Evolutionary conservation across 768 basidiomycete genomes (phyloP).

Genomic region (Candolleomyces eurysporus): DNA sequence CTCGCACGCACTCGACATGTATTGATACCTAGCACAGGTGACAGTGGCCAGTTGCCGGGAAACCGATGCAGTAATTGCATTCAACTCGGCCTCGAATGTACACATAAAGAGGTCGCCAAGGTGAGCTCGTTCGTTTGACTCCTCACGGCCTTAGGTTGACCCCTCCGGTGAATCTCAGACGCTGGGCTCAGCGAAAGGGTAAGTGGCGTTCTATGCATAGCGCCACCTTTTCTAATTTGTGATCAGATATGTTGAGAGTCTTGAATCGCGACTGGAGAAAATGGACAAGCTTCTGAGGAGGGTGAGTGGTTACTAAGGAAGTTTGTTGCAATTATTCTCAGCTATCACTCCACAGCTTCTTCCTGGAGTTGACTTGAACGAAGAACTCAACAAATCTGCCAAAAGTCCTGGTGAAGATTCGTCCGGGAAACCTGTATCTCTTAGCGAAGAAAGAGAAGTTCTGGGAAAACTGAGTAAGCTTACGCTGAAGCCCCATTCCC

Average conservation of each 20-base stretch:
- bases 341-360: constrained; percentile 20
- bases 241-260: constrained; percentile 56
- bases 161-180: constrained; percentile 28
- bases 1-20: constrained; percentile 6
- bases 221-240: constrained; percentile 22
- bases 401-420: constrained; percentile 30
- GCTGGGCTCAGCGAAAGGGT: constrained; percentile 66
- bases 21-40: constrained; percentile 38
- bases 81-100: constrained; percentile 58
- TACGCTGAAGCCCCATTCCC: constrained; percentile 33
- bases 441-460: constrained; percentile 22
- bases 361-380: constrained; percentile 62
- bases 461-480: constrained; percentile 32
- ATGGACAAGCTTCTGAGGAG: constrained; percentile 60
- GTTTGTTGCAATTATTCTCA: neutral
- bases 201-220: constrained; percentile 12
- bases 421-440: constrained; percentile 33
- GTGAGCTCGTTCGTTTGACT: constrained; percentile 30
- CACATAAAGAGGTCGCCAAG: constrained; percentile 68
- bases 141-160: neutral
- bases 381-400: constrained; percentile 17
- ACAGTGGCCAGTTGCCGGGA: constrained; percentile 65
- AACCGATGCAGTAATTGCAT: constrained; percentile 66
- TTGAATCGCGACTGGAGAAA: constrained; percentile 62
- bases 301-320: constrained; percentile 28